Evolutionary conservation across 1,139 yeast genomes (phyloP), one percentile per base, ranked within the genome.

Genomic region (Groenewaldozyma sp.): DNA sequence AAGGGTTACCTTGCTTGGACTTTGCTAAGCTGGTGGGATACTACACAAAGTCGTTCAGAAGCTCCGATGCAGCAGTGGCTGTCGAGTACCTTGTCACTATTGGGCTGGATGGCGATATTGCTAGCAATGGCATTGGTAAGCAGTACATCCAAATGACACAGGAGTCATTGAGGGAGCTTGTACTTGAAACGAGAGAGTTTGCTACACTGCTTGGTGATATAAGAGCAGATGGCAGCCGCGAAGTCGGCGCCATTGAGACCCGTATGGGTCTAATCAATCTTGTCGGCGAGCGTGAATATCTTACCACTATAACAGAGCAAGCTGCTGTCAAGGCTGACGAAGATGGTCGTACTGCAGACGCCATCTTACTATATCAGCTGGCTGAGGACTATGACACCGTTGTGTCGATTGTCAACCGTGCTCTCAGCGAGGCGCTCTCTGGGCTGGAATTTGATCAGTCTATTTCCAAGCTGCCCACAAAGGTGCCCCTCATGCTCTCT

Each of bases 241-340:
- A 73, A 34, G 87, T 95, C 1, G 98, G 98, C 17, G 74, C 83
- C 35, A 76, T 93, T 51, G 96, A 87, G 61, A 74, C 71, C 48
- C 80, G 93, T 55, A 75, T 84, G 62, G 61, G 70, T n/a, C 67
- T 91, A 40, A 69, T 91, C 40, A 68, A 70, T 27, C 66, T 91
- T 45, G 64, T 67, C 5, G 71, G 77, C 50, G 73, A 71, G 44
- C 63, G 65, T 33, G 72, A 69, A 42, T 79, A 68, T 51, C 62
- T 86, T 38, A 71, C 73, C 39, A 75, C 76, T 44, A 86, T 91
- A 35, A 78, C 94, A 4, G 94, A 82, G 54, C 77, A 76, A 45
- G 87, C 95, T 21, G 97, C 97, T 1, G 70, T 72, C 38, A 78
- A 76, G 51, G 94, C 97, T 24, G 93, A 84, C 55, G 94, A 86